Conservation (phyloP, 2,329 filamentous ascomycete genomes). For the Fusarium compactum region DNA sequence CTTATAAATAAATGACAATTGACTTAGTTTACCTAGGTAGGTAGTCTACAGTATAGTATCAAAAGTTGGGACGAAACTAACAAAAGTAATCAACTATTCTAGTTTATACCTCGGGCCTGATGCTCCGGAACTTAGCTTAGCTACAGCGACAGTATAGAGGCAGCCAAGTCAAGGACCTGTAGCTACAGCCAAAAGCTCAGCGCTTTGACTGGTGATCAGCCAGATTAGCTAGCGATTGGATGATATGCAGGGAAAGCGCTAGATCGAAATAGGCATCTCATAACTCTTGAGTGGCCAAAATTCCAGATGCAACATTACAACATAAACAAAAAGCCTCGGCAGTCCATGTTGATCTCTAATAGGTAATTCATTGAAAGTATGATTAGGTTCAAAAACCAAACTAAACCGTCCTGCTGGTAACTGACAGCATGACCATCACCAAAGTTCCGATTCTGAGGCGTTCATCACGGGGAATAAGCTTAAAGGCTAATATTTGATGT, state of each 20-base stretch:
- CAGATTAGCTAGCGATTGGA: constrained; percentile 13
- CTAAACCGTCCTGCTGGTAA: not conserved
- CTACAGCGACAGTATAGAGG: too few species aligned
- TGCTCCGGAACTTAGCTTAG: not conserved
- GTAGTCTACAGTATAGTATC: not conserved
- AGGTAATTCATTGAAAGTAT: not conserved
- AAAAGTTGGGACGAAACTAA: not conserved
- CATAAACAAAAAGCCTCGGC: constrained; percentile 4
- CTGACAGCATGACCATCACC: not conserved
- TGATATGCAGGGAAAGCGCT: constrained; percentile 16
- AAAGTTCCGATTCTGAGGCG: not conserved
- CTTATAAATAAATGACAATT: not conserved
- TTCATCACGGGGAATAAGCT: constrained; percentile 28
- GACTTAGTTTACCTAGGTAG: not conserved
- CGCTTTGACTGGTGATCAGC: constrained; percentile 19
- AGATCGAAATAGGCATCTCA: constrained; percentile 42
- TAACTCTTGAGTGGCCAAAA: constrained; percentile 2
- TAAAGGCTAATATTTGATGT: constrained; percentile 21
- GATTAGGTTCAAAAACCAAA: not conserved
- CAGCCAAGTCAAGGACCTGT: not conserved
- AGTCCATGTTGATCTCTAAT: not conserved
- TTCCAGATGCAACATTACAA: not conserved
- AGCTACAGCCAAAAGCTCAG: not conserved
- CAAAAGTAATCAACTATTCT: not conserved
- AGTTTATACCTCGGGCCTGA: not conserved